These are phyloP conservation scores for Aspergillus pseudotamarii DNA, from an alignment of 2,329 filamentous ascomycete species.

Conservation along the genomic window DNA sequence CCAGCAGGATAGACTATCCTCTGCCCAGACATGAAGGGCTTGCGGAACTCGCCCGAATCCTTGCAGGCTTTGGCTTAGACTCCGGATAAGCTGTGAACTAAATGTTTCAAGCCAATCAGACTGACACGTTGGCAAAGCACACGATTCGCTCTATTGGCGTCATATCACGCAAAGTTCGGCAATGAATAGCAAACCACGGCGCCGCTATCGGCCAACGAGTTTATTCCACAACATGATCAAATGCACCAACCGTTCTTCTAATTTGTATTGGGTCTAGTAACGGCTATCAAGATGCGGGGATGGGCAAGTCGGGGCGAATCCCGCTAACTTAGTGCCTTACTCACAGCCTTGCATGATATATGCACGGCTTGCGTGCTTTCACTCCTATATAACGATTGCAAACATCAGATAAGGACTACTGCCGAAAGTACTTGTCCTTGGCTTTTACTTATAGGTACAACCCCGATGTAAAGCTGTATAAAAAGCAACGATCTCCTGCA, in stretches of 20 bases:
- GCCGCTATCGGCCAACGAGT: not conserved
- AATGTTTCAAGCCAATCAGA: not conserved
- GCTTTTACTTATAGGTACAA: not conserved
- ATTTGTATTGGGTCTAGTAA: not conserved
- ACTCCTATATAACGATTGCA: not conserved
- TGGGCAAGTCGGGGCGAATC: not conserved
- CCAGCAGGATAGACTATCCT: not conserved
- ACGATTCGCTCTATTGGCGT: not conserved
- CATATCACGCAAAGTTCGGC: not conserved
- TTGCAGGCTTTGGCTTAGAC: not conserved
- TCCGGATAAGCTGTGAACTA: not conserved
- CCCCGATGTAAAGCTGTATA: not conserved
- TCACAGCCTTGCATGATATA: slow-evolving; percentile 4
- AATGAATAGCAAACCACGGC: not conserved
- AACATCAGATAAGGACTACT: not conserved
- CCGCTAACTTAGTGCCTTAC: not conserved
- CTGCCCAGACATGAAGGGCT: not conserved
- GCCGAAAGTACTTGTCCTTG: not conserved
- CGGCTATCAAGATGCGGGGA: not conserved
- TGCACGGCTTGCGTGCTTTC: slow-evolving; percentile 23
- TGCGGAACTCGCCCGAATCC: not conserved
- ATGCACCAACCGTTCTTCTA: not conserved
- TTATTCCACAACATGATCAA: not conserved
- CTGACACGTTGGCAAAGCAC: not conserved
- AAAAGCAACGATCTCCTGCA: not conserved